Percentiles rank a stretch among this genome's conserved stretches.
Conservation (phyloP, 108 stramenopile species). For the Skeletonema potamos region DNA sequence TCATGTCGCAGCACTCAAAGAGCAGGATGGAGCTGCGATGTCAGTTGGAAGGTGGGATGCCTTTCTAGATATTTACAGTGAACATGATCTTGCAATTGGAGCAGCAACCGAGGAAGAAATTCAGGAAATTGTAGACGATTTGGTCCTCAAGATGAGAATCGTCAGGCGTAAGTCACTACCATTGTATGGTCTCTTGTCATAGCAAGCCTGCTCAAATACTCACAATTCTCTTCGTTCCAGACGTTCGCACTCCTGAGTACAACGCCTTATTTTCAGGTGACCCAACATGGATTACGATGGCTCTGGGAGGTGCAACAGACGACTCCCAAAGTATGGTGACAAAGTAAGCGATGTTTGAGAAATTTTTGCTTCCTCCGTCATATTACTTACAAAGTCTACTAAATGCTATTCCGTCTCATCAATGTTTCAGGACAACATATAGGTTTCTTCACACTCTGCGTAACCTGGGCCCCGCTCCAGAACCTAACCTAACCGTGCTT, state of each 20-base stretch:
- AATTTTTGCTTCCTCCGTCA: conserved; percentile 19
- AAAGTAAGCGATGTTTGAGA: conserved; percentile 49
- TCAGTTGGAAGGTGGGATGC: conserved; percentile 68
- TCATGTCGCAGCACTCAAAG: conserved; percentile 67
- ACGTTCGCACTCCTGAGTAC: conserved; percentile 67
- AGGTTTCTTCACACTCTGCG: conserved; percentile 44
- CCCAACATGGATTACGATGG: conserved; percentile 65
- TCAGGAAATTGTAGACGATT: conserved; percentile 59
- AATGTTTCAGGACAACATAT: conserved; percentile 20
- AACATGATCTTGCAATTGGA: conserved; percentile 54
- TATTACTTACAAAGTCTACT: not conserved
- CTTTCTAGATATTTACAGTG: conserved; percentile 61
- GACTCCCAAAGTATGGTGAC: conserved; percentile 56
- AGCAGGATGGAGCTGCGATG: conserved; percentile 79
- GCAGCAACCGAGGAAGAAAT: conserved; percentile 53
- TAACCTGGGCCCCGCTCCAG: conserved; percentile 57
- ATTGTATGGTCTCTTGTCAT: not conserved
- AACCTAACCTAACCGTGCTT: conserved; percentile 69
- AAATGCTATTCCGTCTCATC: not conserved
- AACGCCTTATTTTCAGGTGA: conserved; percentile 63
- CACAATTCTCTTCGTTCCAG: not conserved
- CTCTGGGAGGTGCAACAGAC: conserved; percentile 57
- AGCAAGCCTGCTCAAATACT: not conserved
- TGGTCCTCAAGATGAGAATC: conserved; percentile 47
- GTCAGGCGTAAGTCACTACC: conserved; percentile 40